phyloP scores from a whole-genome alignment of 2,329 filamentous ascomycete genomes.

The Aspergillus sp. region DNA sequence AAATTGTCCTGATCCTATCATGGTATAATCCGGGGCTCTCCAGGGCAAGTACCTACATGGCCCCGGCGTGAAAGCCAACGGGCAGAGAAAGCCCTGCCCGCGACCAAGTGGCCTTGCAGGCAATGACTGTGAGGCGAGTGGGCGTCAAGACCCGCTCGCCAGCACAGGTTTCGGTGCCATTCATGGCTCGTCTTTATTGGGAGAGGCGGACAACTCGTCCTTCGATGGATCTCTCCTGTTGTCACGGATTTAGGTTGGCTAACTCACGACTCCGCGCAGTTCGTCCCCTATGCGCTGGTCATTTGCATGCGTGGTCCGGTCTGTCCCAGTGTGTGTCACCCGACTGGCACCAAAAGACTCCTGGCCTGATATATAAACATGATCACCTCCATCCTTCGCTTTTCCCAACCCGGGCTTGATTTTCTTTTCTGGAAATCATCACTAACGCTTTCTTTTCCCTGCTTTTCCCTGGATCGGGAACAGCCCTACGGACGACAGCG shows the following conservation, averaged over 20 bases:
- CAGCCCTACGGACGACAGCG: conserved; percentile 1
- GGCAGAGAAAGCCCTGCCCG: conserved; percentile 8
- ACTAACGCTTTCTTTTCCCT: not conserved
- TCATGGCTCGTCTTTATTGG: conserved; percentile 1
- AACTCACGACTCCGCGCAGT: conserved; percentile 25
- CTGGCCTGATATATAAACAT: conserved; percentile 14
- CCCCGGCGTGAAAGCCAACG: conserved; percentile 15
- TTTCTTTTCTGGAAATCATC: not conserved
- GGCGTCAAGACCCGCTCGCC: conserved; percentile 26
- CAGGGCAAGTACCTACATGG: conserved; percentile 23
- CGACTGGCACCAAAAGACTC: conserved; percentile 13
- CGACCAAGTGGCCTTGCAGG: conserved; percentile 31
- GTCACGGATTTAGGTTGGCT: conserved; percentile 21
- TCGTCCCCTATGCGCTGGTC: conserved; percentile 24
- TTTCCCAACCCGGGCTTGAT: not conserved
- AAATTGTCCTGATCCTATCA: conserved; percentile 15
- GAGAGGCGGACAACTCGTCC: conserved; percentile 15
- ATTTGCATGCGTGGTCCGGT: conserved; percentile 26
- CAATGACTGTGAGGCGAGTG: conserved; percentile 25
- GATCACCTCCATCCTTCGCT: conserved; percentile 5
- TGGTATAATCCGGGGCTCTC: conserved; percentile 9
- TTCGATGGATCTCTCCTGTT: conserved; percentile 20
- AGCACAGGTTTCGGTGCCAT: conserved; percentile 19
- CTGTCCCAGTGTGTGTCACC: conserved; percentile 14
- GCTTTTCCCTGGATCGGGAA: not conserved